These are phyloP conservation scores for Candida maltosa DNA, from an alignment of 805 yeast species.

Conservation along the genomic window DNA sequence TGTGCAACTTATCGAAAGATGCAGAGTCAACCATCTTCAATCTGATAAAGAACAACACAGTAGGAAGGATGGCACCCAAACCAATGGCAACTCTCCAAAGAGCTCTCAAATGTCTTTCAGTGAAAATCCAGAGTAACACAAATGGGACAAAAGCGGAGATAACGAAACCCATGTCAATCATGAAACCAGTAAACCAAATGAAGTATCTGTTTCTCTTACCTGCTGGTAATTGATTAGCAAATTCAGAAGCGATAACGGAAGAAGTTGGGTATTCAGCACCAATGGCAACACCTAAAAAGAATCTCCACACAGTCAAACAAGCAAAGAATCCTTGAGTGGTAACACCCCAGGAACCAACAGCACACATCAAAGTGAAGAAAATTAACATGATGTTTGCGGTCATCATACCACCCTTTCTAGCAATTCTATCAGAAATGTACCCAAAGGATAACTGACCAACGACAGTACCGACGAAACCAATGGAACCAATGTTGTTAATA, in stretches of 20 bases:
- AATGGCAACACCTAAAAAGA: constrained; percentile 85
- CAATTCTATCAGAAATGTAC: constrained; percentile 70
- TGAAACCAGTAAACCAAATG: constrained; percentile 80
- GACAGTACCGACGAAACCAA: constrained; percentile 90
- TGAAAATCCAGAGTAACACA: constrained; percentile 81
- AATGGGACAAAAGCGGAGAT: constrained; percentile 80
- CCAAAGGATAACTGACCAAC: constrained; percentile 84
- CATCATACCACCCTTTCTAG: constrained; percentile 83
- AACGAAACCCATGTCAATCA: constrained; percentile 88
- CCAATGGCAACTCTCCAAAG: constrained; percentile 94
- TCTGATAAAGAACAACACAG: constrained; percentile 74
- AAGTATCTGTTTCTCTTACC: constrained; percentile 88
- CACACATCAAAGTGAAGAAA: constrained; percentile 70
- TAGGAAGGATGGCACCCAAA: constrained; percentile 85
- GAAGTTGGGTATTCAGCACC: constrained; percentile 97
- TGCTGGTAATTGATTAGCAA: constrained; percentile 71
- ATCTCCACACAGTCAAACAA: constrained; percentile 80
- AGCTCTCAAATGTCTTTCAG: constrained; percentile 63
- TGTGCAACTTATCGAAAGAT: constrained; percentile 64
- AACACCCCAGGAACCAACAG: constrained; percentile 83
- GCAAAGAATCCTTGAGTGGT: constrained; percentile 74
- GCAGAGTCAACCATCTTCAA: constrained; percentile 71
- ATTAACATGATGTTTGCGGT: constrained; percentile 73
- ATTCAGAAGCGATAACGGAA: constrained; percentile 91
- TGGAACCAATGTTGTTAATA: constrained; percentile 74